Conservation (phyloP, 2,329 filamentous ascomycete genomes). For the Ascochyta koolunga region DNA sequence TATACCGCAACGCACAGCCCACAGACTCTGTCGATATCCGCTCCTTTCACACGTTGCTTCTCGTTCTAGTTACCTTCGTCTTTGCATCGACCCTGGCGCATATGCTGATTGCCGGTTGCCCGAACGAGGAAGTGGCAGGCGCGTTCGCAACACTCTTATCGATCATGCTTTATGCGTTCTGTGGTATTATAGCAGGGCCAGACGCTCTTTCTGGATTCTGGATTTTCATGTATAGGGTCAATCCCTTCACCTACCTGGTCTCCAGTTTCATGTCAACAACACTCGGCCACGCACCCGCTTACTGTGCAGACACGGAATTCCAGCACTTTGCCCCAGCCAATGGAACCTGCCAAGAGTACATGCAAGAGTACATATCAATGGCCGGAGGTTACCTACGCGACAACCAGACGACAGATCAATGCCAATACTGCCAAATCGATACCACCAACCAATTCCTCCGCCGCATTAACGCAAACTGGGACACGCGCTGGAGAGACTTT, state of each 20-base stretch:
- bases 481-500: conserved; percentile 65
- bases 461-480: conserved; percentile 50
- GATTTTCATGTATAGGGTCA: conserved; percentile 77
- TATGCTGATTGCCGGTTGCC: conserved; percentile 73
- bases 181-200: conserved; percentile 66
- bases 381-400: conserved; percentile 53
- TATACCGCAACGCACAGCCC: conserved; percentile 70
- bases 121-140: conserved; percentile 70
- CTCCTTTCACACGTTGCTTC: conserved; percentile 70
- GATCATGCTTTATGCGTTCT: conserved; percentile 52
- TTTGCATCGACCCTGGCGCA: conserved; percentile 72
- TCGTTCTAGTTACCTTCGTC: conserved; percentile 65
- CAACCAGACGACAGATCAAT: conserved; percentile 47
- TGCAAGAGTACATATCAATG: conserved; percentile 49
- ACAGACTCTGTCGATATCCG: conserved; percentile 64
- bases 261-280: conserved; percentile 62
- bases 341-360: conserved; percentile 52
- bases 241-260: conserved; percentile 70
- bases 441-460: conserved; percentile 57
- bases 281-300: conserved; percentile 55
- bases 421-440: conserved; percentile 56
- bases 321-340: conserved; percentile 46
- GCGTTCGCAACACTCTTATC: conserved; percentile 66
- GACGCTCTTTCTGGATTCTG: conserved; percentile 70
- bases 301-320: conserved; percentile 54